Conservation (phyloP, 306 rosid species). For the Neltuma alba region DNA sequence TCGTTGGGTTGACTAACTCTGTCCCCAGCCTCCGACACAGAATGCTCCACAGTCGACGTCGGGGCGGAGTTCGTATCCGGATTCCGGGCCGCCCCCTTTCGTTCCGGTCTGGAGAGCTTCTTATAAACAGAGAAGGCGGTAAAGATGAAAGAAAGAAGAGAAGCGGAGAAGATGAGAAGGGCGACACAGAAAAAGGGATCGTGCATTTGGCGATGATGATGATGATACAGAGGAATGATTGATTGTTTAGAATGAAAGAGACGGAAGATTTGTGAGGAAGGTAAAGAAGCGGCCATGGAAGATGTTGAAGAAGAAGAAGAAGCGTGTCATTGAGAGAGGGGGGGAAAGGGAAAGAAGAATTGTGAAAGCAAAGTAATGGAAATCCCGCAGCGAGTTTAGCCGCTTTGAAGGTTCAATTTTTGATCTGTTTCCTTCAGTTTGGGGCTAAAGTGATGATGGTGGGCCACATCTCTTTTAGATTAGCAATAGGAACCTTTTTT, state of each 20-base stretch:
- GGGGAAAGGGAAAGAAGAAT: conserved; percentile 6
- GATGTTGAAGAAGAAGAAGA: not conserved
- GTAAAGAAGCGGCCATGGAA: conserved; percentile 60
- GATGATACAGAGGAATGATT: not conserved
- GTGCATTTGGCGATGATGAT: conserved; percentile 28
- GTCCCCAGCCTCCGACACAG: conserved; percentile 25
- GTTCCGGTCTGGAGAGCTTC: conserved; percentile 34
- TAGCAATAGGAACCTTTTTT: not conserved
- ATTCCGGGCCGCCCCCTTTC: conserved; percentile 32
- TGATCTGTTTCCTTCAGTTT: not conserved
- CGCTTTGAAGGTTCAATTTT: conserved; percentile 34
- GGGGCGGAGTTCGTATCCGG: conserved; percentile 29
- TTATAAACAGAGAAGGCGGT: conserved; percentile 42
- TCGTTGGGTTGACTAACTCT: conserved; percentile 16
- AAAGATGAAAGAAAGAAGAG: conserved; percentile 41
- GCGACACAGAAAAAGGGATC: conserved; percentile 44
- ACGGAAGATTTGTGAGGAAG: conserved; percentile 23
- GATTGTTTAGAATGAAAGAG: conserved; percentile 35
- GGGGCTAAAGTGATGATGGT: not conserved
- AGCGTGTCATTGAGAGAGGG: conserved; percentile 45
- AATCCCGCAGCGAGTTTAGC: conserved; percentile 13
- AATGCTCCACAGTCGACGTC: not conserved
- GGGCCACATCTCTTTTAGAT: conserved; percentile 11
- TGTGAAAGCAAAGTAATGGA: not conserved
- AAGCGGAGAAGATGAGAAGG: conserved; percentile 38